A percentile compares a stretch with the other conserved stretches of the same genome.
phyloP scores from a whole-genome alignment of 306 rosid genomes.

The Ormosia emarginata region DNA sequence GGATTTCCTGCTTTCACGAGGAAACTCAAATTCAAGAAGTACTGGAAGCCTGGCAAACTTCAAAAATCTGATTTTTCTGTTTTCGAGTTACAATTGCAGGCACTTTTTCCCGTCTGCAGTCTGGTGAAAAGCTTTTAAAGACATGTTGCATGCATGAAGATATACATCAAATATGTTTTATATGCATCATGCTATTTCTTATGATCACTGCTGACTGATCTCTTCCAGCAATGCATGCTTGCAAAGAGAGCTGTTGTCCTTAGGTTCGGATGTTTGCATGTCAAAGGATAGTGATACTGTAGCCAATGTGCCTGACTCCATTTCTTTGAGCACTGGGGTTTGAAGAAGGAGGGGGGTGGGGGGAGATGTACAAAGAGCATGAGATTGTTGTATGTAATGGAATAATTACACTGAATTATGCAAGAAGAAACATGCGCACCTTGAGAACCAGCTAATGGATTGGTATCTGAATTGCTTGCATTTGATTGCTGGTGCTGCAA shows the following conservation, averaged over 20 bases:
- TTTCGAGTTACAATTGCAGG: conserved; percentile 28
- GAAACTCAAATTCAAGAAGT: conserved; percentile 31
- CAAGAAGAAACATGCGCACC: conserved; percentile 14
- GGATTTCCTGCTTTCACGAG: conserved; percentile 10
- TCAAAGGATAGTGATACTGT: conserved; percentile 31
- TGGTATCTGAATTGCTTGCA: conserved; percentile 33
- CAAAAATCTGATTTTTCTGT: conserved; percentile 30
- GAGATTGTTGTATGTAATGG: not conserved
- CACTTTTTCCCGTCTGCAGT: conserved; percentile 25
- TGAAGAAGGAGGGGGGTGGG: not conserved
- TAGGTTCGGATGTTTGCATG: conserved; percentile 32
- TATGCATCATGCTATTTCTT: conserved; percentile 28
- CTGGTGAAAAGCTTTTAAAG: conserved; percentile 24
- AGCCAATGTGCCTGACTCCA: conserved; percentile 26
- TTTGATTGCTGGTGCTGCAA: conserved; percentile 43
- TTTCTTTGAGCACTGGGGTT: conserved; percentile 15
- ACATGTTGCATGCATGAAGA: not conserved
- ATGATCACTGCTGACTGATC: conserved; percentile 29
- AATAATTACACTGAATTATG: not conserved
- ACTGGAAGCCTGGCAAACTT: conserved; percentile 27
- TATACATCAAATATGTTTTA: not conserved
- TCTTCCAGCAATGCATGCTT: conserved; percentile 39
- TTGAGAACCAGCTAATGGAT: conserved; percentile 44
- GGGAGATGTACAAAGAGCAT: not conserved
- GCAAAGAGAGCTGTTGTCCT: conserved; percentile 26